Conservation (phyloP, 345 rosid species). For the Trapa incisa region DNA sequence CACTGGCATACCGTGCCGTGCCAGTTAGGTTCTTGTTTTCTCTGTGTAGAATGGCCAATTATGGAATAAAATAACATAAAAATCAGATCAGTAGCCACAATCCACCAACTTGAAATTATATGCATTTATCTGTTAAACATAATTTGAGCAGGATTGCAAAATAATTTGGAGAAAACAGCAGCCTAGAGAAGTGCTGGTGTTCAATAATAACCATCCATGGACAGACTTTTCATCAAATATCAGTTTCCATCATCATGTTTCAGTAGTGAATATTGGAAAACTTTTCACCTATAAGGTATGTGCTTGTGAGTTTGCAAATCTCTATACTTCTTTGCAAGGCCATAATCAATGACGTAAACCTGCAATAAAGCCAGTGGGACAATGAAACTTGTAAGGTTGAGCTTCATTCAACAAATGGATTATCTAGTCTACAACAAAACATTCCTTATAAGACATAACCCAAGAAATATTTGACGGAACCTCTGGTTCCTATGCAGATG, state of each 20-base stretch:
- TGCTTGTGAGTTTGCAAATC: conserved; percentile 81
- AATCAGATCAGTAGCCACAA: neutral
- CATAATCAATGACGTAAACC: conserved; percentile 71
- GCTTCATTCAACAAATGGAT: neutral
- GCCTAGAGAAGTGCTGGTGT: neutral
- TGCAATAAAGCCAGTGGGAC: conserved; percentile 9
- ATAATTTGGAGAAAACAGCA: neutral
- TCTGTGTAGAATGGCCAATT: conserved; percentile 24
- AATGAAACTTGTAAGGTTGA: neutral
- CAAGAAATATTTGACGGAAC: neutral
- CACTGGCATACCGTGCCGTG: conserved; percentile 95
- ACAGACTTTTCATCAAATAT: neutral
- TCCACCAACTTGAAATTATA: neutral
- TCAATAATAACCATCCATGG: neutral
- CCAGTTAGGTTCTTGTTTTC: conserved; percentile 94
- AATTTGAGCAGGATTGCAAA: neutral
- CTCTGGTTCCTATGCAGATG: neutral
- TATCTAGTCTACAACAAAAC: neutral
- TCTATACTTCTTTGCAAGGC: conserved; percentile 81
- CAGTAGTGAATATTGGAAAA: neutral
- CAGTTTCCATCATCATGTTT: neutral
- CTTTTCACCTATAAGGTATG: conserved; percentile 54
- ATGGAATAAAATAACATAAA: neutral
- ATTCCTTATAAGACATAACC: neutral
- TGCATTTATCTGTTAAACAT: neutral